These are phyloP conservation scores for Syncephalastrum monosporum DNA, from an alignment of 371 early-diverging fungal genomes.

Conservation along the genomic window DNA sequence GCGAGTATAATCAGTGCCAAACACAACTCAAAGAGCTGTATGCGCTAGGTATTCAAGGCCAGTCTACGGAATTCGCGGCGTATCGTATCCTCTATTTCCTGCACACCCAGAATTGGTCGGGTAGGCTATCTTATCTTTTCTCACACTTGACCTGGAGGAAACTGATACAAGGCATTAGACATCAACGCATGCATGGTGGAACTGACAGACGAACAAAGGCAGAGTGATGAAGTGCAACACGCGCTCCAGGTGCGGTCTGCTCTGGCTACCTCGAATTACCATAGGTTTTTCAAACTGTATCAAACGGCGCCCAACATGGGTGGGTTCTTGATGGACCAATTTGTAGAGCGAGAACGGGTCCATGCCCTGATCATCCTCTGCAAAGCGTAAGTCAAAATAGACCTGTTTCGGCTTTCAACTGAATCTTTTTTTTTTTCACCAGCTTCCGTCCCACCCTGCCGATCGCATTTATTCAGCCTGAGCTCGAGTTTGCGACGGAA, in stretches of 20 bases:
- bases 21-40: slow-evolving; percentile 92
- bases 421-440: neutral
- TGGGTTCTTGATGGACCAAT: slow-evolving; percentile 86
- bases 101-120: slow-evolving; percentile 81
- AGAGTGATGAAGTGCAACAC: slow-evolving; percentile 67
- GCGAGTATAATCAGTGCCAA: slow-evolving; percentile 97
- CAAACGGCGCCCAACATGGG: slow-evolving; percentile 80
- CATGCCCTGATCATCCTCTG: slow-evolving; percentile 68
- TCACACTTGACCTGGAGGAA: neutral
- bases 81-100: slow-evolving; percentile 90
- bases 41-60: slow-evolving; percentile 62
- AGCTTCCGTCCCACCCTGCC: slow-evolving; percentile 36
- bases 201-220: slow-evolving; percentile 62
- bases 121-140: slow-evolving; percentile 29
- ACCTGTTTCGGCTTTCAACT: neutral
- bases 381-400: slow-evolving; percentile 62
- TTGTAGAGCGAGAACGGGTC: slow-evolving; percentile 82
- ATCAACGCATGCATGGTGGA: slow-evolving; percentile 70
- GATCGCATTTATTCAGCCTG: slow-evolving; percentile 42
- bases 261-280: slow-evolving; percentile 79
- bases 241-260: slow-evolving; percentile 83
- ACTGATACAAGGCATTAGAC: slow-evolving; percentile 40
- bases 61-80: slow-evolving; percentile 83
- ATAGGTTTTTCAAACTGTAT: slow-evolving; percentile 79
- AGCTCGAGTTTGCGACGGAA: slow-evolving; percentile 50